Percentiles rank a stretch among this genome's conserved stretches.
Conservation (phyloP, 305 asterid species). For the Rubia balearica region DNA sequence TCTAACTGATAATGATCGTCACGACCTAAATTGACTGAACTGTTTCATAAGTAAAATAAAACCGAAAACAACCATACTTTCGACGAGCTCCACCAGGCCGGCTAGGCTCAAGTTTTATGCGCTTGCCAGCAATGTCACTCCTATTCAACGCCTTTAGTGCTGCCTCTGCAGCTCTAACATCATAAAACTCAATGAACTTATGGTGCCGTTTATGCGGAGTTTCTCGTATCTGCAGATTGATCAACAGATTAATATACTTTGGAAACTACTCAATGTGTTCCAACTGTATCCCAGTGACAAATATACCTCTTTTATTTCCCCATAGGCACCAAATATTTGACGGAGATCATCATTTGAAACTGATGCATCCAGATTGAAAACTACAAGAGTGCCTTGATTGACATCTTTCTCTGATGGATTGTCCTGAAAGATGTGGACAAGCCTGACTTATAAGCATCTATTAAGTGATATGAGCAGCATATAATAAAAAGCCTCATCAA, state of each 20-base stretch:
- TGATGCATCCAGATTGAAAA: conserved; percentile 91
- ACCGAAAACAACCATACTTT: conserved; percentile 36
- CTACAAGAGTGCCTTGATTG: conserved; percentile 97
- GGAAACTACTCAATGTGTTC: conserved; percentile 14
- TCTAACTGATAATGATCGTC: neutral
- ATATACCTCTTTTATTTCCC: conserved; percentile 85
- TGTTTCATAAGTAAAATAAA: neutral
- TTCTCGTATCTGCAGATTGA: conserved; percentile 75
- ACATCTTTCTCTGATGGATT: conserved; percentile 94
- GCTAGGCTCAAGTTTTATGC: conserved; percentile 96
- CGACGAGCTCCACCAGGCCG: conserved; percentile 97
- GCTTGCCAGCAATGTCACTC: conserved; percentile 94
- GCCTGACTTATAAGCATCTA: neutral
- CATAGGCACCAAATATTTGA: conserved; percentile 85
- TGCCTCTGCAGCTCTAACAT: conserved; percentile 94
- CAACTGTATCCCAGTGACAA: neutral
- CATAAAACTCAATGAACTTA: conserved; percentile 90
- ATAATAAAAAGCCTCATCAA: neutral
- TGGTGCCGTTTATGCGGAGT: conserved; percentile 94
- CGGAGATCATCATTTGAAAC: conserved; percentile 48
- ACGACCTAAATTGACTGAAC: neutral
- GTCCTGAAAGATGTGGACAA: conserved; percentile 45
- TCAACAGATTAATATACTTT: conserved; percentile 10
- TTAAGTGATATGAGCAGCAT: neutral
- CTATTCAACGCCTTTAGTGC: conserved; percentile 93